Base-by-base conservation (phyloP, 257 asterid genomes). In the Rauvolfia tetraphylla region DNA sequence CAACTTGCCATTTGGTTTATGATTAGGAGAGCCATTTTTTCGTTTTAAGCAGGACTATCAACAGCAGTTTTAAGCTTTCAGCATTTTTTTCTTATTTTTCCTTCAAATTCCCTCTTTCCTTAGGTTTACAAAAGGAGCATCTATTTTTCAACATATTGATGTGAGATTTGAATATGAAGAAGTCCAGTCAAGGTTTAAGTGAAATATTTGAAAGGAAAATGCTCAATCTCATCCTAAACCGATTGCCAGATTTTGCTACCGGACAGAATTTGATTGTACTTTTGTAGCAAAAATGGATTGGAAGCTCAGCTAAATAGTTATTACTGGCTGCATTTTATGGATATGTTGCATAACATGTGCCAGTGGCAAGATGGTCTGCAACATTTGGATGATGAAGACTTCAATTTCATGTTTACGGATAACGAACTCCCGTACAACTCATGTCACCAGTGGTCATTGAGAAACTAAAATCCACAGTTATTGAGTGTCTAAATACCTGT, bases 241-340 rank as follows among this genome's bases (percentile, higher is more conserved):
- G 12, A 38, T 12, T 67, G 22, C 31, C 12, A 75, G 20, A 34
- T 33, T 62, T 65, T 0, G 14, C n/a, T 62, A 33, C 42, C 68
- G 15, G 68, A 14, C 68, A 14, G 38, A 61, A 62, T 33, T 62
- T 62, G n/a, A 62, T 14, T 62, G 4, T 31, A 62, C 34, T 62
- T 62, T 62, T 33, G 22, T 3, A 33, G 4, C 29, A n/a, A 0
- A 62, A 62, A 36, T 31, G 7, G 59, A 42, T 62, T n/a, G 17
- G 46, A 38, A 8, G 23, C 31, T 20, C 22, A 23, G 29, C 46
- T 36, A 3, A 27, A 1, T 11, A 38, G 29, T 61, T 29, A 27
- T 31, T 38, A 29, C 29, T 31, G 79, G 62, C 63, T 62, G 48
- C 72, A 62, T 63, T 65, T 22, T 36, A 54, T n/a, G 8, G 62